Evolutionary conservation across 163 green algal species (phyloP).

Genomic region (Coccomyxa subellipsoidea): DNA sequence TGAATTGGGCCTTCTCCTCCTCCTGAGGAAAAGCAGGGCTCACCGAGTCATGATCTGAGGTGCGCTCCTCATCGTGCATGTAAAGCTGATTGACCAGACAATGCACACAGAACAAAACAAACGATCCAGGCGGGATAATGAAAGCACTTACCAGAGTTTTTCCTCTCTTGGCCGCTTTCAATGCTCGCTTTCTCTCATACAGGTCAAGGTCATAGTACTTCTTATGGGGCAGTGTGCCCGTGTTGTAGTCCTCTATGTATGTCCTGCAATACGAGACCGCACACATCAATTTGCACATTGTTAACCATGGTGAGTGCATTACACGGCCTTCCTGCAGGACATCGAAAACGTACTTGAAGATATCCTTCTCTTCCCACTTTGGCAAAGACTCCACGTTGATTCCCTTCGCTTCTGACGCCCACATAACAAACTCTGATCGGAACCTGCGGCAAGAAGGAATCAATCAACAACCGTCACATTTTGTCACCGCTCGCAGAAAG

Average conservation of each 20-base stretch:
- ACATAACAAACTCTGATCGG: constrained; percentile 77
- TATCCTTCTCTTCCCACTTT: constrained; percentile 71
- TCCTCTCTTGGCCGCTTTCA: constrained; percentile 28
- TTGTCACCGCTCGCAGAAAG: too few species aligned
- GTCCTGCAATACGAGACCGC: constrained; percentile 3
- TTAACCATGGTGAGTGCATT: too few species aligned
- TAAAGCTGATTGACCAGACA: too few species aligned
- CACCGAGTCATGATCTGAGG: neutral
- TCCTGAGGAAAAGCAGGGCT: constrained; percentile 9
- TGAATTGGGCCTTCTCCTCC: constrained; percentile 44
- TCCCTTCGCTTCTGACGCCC: constrained; percentile 75
- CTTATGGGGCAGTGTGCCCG: constrained; percentile 61
- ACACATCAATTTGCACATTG: too few species aligned
- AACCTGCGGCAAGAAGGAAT: constrained; percentile 38
- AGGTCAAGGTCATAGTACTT: constrained; percentile 85
- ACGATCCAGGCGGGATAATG: too few species aligned
- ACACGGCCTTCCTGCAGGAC: neutral
- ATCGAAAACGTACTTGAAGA: constrained; percentile 62
- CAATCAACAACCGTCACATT: too few species aligned
- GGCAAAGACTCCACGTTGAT: constrained; percentile 70
- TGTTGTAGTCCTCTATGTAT: constrained; percentile 88
- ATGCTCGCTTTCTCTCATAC: constrained; percentile 52
- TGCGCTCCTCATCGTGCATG: too few species aligned
- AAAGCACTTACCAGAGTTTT: neutral
- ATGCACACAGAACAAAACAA: too few species aligned